Base-by-base conservation (phyloP, 2,329 filamentous ascomycete genomes). In the Chalara sp. region DNA sequence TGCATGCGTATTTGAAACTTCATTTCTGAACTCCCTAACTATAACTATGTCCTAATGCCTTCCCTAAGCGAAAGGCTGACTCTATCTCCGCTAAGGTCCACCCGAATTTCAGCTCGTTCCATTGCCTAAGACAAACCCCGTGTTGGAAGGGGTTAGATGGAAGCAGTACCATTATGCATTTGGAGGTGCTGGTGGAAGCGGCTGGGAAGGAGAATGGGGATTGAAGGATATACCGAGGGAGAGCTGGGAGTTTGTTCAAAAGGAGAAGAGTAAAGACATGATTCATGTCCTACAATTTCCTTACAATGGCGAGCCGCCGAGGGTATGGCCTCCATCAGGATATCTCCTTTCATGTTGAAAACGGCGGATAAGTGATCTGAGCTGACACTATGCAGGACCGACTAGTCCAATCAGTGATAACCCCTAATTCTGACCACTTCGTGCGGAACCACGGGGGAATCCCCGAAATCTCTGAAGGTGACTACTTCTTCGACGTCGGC, bases 391-490 rank as follows among this genome's bases (percentile, higher is more conserved):
- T 21, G 8, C 6, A 33, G 41, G 12, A 60, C 40, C 72, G 76
- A 2, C 70, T 86, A 0, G 74, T 82, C 0, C 73, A 73, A 12
- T 72, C 76, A 28, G 59, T 63, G 0, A 74, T 87, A 39, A 89
- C 85, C 0, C 70, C 74, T 0, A 89, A 86, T 53, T 57, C 69
- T 4, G 68, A 77, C n/a, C 78, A 83, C 56, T 89, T 86, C 56
- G 80, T 89, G 0, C 73, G 85, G 6, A 89, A 89, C 53, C 85
- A 89, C 54, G 84, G 85, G 7, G 84, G 84, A 0, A 80, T 89
- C 13, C 86, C 86, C 0, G 69, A 78, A 6, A 86, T 88, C 49
- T 74, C 85, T 6, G 67, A 73, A 30, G 63, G 65, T 4, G 35
- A 50, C 13, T 53, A 48, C 35, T 53, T 53, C 10, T 54, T 60